Conservation (phyloP, 306 rosid genomes). For the Quercus engelmannii region DNA sequence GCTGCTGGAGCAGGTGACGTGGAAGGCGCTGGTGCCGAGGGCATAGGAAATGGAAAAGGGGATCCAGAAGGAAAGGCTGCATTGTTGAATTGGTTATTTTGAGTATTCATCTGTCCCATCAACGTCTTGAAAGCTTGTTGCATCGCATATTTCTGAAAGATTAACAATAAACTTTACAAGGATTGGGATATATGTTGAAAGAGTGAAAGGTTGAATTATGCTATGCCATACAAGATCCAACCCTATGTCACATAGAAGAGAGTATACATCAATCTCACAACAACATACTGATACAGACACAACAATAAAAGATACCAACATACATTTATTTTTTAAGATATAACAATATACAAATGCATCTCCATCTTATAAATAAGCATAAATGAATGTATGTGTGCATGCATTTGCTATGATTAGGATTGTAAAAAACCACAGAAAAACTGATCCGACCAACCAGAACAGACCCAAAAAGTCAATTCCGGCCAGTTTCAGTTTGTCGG, state of each 20-base stretch:
- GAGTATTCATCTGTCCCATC: constrained; percentile 93
- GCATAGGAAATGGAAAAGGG: constrained; percentile 75
- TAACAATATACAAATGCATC: neutral
- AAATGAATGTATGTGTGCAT: neutral
- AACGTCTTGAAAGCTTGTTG: constrained; percentile 97
- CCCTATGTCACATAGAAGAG: constrained; percentile 13
- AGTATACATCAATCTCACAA: neutral
- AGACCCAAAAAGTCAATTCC: too few species aligned
- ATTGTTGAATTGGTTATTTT: constrained; percentile 50
- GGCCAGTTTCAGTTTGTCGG: too few species aligned
- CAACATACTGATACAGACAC: constrained; percentile 4
- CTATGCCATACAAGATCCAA: constrained; percentile 1
- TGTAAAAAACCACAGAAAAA: too few species aligned
- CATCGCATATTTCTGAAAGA: constrained; percentile 89
- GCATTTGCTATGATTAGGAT: neutral
- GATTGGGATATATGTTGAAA: constrained; percentile 5
- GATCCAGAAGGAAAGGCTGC: constrained; percentile 65
- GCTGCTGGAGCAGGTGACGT: constrained; percentile 37
- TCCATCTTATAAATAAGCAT: neutral
- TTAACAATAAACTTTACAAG: constrained; percentile 8
- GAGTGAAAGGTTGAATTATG: constrained; percentile 3
- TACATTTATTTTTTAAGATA: neutral
- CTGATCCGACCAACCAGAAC: too few species aligned
- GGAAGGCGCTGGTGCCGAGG: constrained; percentile 46
- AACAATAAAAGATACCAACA: neutral